These are phyloP conservation scores for Stellera chamaejasme DNA, from an alignment of 345 rosid species.

Conservation along the genomic window DNA sequence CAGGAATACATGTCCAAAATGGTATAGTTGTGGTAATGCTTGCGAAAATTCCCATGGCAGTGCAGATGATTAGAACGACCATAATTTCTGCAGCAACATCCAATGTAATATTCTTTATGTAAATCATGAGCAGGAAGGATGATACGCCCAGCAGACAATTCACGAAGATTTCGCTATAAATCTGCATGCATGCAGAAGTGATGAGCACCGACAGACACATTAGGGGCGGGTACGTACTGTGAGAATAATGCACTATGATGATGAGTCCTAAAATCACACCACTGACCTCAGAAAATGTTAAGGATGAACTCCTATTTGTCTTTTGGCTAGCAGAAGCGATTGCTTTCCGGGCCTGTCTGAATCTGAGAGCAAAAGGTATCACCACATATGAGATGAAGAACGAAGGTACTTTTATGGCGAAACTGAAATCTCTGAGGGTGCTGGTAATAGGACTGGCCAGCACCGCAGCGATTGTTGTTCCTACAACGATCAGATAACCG, in stretches of 20 bases:
- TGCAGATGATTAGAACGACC: slow-evolving; percentile 28
- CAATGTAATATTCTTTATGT: slow-evolving; percentile 26
- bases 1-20: slow-evolving; percentile 28
- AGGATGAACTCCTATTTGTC: slow-evolving; percentile 25
- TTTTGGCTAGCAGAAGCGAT: slow-evolving; percentile 24
- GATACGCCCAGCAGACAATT: slow-evolving; percentile 31
- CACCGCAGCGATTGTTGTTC: slow-evolving; percentile 22
- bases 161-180: slow-evolving; percentile 40
- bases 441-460: slow-evolving; percentile 26
- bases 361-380: slow-evolving; percentile 33
- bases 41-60: slow-evolving; percentile 21
- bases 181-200: slow-evolving; percentile 25
- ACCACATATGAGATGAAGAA: slow-evolving; percentile 33
- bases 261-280: background rate
- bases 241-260: background rate
- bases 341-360: slow-evolving; percentile 12
- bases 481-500: slow-evolving; percentile 19
- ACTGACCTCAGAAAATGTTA: slow-evolving; percentile 35
- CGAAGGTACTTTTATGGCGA: slow-evolving; percentile 23
- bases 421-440: slow-evolving; percentile 20
- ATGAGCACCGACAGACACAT: background rate
- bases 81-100: slow-evolving; percentile 34
- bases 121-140: slow-evolving; percentile 28
- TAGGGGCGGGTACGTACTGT: too few relatives aligned
- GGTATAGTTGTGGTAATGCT: slow-evolving; percentile 24